phyloP scores from a whole-genome alignment of 2,329 filamentous ascomycete species.

The Neofusicoccum kwambonambiense region DNA sequence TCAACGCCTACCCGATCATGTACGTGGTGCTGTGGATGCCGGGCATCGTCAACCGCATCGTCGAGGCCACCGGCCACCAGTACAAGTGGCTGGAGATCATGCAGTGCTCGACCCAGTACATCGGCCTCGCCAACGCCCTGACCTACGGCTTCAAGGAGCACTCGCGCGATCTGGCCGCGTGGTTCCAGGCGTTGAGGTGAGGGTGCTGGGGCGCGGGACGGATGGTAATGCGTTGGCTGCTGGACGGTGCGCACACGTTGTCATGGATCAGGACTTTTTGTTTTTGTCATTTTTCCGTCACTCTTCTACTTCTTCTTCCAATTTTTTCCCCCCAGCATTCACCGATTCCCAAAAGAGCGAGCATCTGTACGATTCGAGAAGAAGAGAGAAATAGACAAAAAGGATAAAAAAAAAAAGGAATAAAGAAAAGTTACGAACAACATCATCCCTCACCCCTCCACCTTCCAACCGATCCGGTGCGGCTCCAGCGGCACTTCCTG shows the following conservation, averaged over 20 bases:
- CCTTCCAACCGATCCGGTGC: neutral
- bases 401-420: neutral
- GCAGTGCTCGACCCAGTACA: constrained; percentile 27
- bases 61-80: constrained; percentile 23
- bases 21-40: constrained; percentile 37
- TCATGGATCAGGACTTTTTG: neutral
- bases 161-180: constrained; percentile 2
- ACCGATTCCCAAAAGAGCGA: neutral
- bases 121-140: constrained; percentile 25
- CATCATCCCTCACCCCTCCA: neutral
- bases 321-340: neutral
- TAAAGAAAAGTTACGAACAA: no score
- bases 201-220: neutral
- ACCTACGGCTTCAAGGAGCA: constrained; percentile 27
- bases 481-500: neutral
- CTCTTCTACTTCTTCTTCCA: neutral
- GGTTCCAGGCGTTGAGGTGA: neutral
- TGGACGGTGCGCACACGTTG: neutral
- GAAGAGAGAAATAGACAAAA: neutral
- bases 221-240: neutral
- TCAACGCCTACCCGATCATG: constrained; percentile 35
- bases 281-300: neutral
- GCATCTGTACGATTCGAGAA: neutral
- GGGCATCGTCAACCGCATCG: constrained; percentile 30
- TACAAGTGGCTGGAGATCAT: constrained; percentile 21